Percentiles rank a stretch among this genome's conserved stretches.
phyloP scores from a whole-genome alignment of 257 asterid genomes.

The Hygrophila difformis region DNA sequence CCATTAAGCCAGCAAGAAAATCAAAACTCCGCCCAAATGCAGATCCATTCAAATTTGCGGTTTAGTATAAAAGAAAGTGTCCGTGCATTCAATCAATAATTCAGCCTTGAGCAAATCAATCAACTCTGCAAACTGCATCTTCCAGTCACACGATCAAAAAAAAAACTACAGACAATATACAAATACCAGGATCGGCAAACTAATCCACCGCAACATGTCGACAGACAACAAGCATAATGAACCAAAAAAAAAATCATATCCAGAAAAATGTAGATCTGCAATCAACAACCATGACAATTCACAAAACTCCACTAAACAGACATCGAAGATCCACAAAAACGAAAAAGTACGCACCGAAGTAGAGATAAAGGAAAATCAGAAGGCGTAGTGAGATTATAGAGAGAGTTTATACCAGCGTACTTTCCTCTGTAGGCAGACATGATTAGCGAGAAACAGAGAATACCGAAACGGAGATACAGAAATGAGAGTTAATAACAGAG shows the following conservation, averaged over 20 bases:
- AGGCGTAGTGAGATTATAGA: not conserved
- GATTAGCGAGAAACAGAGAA: not conserved
- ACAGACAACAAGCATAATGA: too few species aligned
- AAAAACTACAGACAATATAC: too few species aligned
- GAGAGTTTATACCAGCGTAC: constrained; percentile 56
- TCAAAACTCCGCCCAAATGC: not conserved
- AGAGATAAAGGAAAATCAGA: not conserved
- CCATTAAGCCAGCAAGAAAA: not conserved
- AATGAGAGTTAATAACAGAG: not conserved
- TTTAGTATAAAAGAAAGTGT: not conserved
- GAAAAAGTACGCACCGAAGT: constrained; percentile 6
- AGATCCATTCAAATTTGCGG: constrained; percentile 1
- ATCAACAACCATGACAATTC: too few species aligned
- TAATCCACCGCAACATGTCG: too few species aligned
- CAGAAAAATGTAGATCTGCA: constrained; percentile 17
- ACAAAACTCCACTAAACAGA: constrained; percentile 8
- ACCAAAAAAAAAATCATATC: not conserved
- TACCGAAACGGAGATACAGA: not conserved
- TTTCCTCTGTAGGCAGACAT: constrained; percentile 86
- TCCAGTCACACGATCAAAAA: too few species aligned
- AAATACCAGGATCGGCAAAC: too few species aligned
- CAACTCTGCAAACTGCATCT: not conserved
- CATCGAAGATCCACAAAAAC: constrained; percentile 1
- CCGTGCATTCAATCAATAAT: too few species aligned
- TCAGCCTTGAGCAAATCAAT: not conserved